A percentile compares a stretch with the other conserved stretches of the same genome.
These are phyloP conservation scores for Myxozyma kluyveri DNA, from an alignment of 805 yeast genomes.

Conservation along the genomic window DNA sequence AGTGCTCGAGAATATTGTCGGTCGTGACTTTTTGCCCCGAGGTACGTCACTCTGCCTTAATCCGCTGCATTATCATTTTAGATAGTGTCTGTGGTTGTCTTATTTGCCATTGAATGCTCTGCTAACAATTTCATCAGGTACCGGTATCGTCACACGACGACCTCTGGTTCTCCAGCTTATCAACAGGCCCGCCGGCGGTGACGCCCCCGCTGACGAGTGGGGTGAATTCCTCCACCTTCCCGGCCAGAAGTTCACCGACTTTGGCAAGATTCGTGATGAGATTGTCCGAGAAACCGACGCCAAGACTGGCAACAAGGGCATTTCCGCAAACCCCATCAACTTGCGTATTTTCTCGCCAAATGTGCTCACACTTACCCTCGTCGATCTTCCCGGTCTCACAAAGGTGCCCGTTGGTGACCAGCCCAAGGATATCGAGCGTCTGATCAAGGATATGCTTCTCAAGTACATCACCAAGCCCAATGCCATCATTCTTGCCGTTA, in stretches of 20 bases:
- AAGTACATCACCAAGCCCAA: conserved; percentile 94
- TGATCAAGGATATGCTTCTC: conserved; percentile 87
- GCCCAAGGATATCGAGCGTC: conserved; percentile 93
- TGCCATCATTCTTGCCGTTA: conserved; percentile 89
- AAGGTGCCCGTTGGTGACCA: conserved; percentile 99
- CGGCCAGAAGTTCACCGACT: conserved; percentile 79
- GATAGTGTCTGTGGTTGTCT: background rate
- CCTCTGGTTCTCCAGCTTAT: conserved; percentile 77
- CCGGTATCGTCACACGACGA: conserved; percentile 89
- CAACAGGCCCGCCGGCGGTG: conserved; percentile 51
- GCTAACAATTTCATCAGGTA: conserved; percentile 36
- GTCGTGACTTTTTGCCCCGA: conserved; percentile 85
- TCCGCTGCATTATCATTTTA: background rate
- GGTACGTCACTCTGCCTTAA: conserved; percentile 44
- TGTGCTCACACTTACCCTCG: conserved; percentile 88
- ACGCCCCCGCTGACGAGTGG: conserved; percentile 61
- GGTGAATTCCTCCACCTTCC: conserved; percentile 96
- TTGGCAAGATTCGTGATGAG: conserved; percentile 83
- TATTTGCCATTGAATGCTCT: background rate
- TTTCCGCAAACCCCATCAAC: conserved; percentile 88
- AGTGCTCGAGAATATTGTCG: conserved; percentile 85
- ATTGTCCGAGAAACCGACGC: conserved; percentile 89
- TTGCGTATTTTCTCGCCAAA: conserved; percentile 90
- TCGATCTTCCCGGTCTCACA: conserved; percentile 95
- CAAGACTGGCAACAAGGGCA: conserved; percentile 76